Evolutionary conservation across 2,329 filamentous ascomycete genomes (phyloP).

Genomic region (Lachnellula suecica): DNA sequence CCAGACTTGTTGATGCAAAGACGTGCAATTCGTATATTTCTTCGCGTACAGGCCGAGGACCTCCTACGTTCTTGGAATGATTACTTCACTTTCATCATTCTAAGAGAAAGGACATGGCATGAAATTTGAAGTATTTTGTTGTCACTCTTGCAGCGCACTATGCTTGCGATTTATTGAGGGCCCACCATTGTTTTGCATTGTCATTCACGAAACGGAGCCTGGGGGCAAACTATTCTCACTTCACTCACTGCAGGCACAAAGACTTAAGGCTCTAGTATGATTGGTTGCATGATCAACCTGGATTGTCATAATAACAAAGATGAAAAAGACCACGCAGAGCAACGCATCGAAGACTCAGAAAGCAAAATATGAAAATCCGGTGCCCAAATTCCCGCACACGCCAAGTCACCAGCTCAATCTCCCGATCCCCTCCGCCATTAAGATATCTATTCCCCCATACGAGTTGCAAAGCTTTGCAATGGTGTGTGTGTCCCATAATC

Average conservation of each 20-base stretch:
- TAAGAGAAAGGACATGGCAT: too few species aligned
- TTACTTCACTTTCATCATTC: too few species aligned
- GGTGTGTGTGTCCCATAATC: slow-evolving; percentile 27
- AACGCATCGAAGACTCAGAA: slow-evolving; percentile 12
- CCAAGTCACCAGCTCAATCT: slow-evolving; percentile 25
- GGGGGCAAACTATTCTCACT: not conserved
- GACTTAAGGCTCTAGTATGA: slow-evolving; percentile 59
- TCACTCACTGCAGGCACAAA: not conserved
- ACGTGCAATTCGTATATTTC: too few species aligned
- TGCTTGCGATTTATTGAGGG: too few species aligned
- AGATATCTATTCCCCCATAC: slow-evolving; percentile 26
- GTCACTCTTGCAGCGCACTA: too few species aligned
- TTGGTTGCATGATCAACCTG: slow-evolving; percentile 33
- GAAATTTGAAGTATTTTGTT: too few species aligned
- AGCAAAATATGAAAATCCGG: slow-evolving; percentile 19
- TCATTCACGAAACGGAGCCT: too few species aligned
- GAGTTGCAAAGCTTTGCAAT: slow-evolving; percentile 24
- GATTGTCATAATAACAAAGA: slow-evolving; percentile 19
- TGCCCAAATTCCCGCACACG: slow-evolving; percentile 24
- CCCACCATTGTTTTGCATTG: too few species aligned
- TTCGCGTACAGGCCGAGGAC: too few species aligned
- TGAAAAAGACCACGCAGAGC: slow-evolving; percentile 13
- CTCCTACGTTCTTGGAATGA: too few species aligned
- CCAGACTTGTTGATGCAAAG: too few species aligned
- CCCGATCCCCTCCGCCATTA: slow-evolving; percentile 30